phyloP scores from a whole-genome alignment of 805 yeast genomes.

The Barnettozyma siamensis region DNA sequence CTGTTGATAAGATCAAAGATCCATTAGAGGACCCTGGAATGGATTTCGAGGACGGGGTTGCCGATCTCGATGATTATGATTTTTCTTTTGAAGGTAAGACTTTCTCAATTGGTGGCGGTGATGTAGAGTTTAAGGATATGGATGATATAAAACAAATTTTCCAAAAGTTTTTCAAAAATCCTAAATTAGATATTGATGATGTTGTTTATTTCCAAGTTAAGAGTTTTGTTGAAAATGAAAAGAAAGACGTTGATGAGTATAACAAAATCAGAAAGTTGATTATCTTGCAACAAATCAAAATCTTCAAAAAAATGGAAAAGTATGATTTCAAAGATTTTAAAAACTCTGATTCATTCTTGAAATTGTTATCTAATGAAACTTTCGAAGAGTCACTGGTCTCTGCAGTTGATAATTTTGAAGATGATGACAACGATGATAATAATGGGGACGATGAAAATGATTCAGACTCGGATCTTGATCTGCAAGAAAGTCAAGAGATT shows the following conservation, averaged over 20 bases:
- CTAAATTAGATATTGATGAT: constrained; percentile 26
- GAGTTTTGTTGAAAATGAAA: constrained; percentile 27
- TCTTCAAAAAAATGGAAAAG: constrained; percentile 44
- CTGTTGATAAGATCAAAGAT: constrained; percentile 61
- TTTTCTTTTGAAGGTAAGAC: constrained; percentile 11
- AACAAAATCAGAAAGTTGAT: constrained; percentile 52
- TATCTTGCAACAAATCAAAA: constrained; percentile 51
- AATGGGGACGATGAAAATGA: neutral
- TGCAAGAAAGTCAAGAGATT: neutral
- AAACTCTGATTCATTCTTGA: constrained; percentile 48
- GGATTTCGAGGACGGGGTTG: constrained; percentile 19
- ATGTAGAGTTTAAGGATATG: constrained; percentile 30
- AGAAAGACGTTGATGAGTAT: constrained; percentile 29
- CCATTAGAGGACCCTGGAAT: constrained; percentile 52
- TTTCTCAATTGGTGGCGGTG: neutral
- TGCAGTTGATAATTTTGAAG: constrained; percentile 21
- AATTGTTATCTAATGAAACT: constrained; percentile 42
- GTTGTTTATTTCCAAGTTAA: constrained; percentile 31
- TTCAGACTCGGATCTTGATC: neutral
- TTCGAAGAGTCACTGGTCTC: constrained; percentile 26
- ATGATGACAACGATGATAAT: constrained; percentile 1
- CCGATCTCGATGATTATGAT: constrained; percentile 3
- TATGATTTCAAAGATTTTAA: constrained; percentile 56
- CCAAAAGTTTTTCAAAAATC: constrained; percentile 33
- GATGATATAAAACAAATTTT: constrained; percentile 51